Percentiles rank a stretch among this genome's conserved stretches.
Evolutionary conservation across 2,329 filamentous ascomycete species (phyloP).

Genomic region (Metarhizium guizhouense): DNA sequence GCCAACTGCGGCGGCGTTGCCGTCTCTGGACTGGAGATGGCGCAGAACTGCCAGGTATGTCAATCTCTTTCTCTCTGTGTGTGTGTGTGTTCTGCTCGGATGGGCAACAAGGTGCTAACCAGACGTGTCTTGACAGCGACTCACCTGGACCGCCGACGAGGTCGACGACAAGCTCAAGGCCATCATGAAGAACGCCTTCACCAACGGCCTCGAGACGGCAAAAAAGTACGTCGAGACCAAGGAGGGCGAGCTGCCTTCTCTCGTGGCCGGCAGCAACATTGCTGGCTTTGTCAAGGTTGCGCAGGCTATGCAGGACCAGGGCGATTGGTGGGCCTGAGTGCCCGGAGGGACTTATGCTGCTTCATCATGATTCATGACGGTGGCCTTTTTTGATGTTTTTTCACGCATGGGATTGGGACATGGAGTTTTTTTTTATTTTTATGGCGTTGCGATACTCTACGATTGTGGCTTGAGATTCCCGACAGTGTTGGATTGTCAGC

Average conservation of each 20-base stretch:
- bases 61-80: neutral
- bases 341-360: neutral
- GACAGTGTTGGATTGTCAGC: neutral
- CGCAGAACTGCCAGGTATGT: conserved; percentile 69
- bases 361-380: neutral
- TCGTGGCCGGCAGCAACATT: conserved; percentile 94
- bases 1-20: conserved; percentile 97
- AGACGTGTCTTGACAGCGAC: conserved; percentile 43
- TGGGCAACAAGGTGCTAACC: neutral
- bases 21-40: conserved; percentile 97
- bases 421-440: neutral
- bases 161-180: conserved; percentile 83
- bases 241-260: conserved; percentile 78
- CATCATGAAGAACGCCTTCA: conserved; percentile 94
- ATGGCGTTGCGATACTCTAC: neutral
- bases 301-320: conserved; percentile 89
- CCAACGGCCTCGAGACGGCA: conserved; percentile 79
- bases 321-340: conserved; percentile 67
- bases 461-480: neutral
- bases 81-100: too few species aligned
- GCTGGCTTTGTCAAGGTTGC: conserved; percentile 96
- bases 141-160: conserved; percentile 81
- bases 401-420: neutral
- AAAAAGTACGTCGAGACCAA: conserved; percentile 73
- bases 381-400: neutral